Evolutionary conservation across 306 rosid genomes (phyloP).

Genomic region (Vigna radiata): DNA sequence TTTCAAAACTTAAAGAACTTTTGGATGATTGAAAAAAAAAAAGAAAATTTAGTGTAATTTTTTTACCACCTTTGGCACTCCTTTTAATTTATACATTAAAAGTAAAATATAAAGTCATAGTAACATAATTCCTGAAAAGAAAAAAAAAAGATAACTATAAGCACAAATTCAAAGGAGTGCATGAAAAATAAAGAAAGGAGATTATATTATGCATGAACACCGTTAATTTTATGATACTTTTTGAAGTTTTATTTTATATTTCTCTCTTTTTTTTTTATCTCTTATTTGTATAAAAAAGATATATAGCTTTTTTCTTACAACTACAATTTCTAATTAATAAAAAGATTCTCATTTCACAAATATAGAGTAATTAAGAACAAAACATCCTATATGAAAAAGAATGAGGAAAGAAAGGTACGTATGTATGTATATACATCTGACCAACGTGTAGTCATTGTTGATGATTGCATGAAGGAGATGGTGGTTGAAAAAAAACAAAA

Average conservation of each 20-base stretch:
- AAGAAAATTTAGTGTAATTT: too few species aligned
- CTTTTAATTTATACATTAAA: not conserved
- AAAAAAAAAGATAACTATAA: too few species aligned
- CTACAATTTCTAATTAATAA: not conserved
- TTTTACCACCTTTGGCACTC: too few species aligned
- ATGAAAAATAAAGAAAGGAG: not conserved
- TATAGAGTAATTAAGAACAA: not conserved
- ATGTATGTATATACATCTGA: not conserved
- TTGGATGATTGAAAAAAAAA: not conserved
- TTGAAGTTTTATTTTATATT: not conserved
- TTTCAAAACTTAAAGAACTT: not conserved
- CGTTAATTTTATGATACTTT: not conserved
- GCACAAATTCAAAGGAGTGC: too few species aligned
- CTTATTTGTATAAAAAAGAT: not conserved
- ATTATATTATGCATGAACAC: not conserved
- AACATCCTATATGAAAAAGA: not conserved
- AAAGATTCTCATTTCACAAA: not conserved
- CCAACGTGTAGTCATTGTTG: slow-evolving; percentile 37
- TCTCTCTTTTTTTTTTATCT: not conserved
- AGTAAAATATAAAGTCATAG: not conserved
- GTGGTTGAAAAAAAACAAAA: slow-evolving; percentile 49
- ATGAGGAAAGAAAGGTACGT: slow-evolving; percentile 2
- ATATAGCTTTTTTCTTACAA: not conserved
- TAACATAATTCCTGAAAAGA: not conserved
- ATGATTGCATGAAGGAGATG: slow-evolving; percentile 39